Percentiles rank a stretch among this genome's conserved stretches.
Conservation (phyloP, 495 filamentous ascomycete species). For the Jackrogersella minutella region DNA sequence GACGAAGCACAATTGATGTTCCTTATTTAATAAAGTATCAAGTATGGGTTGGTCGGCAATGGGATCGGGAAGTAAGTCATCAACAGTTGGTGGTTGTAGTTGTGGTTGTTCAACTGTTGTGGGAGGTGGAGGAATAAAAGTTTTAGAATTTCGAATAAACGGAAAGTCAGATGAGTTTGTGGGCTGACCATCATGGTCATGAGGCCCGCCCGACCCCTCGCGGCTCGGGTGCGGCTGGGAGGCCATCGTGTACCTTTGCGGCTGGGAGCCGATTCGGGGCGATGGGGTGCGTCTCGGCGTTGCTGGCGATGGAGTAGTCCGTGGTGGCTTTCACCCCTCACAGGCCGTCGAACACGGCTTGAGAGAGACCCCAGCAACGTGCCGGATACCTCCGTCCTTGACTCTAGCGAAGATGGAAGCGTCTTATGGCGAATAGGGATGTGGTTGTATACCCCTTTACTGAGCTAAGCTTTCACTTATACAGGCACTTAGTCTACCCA, state of each 20-base stretch:
- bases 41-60: not conserved
- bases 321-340: not conserved
- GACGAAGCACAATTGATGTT: constrained; percentile 8
- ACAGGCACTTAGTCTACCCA: not conserved
- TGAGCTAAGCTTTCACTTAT: not conserved
- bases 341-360: not conserved
- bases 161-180: not conserved
- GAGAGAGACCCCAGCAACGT: not conserved
- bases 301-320: not conserved
- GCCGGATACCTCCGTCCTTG: not conserved
- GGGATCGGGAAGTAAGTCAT: too few relatives aligned
- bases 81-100: constrained; percentile 4
- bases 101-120: constrained; percentile 1
- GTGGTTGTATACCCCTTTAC: not conserved
- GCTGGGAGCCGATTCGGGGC: not conserved
- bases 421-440: not conserved
- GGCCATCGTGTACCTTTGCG: constrained; percentile 8
- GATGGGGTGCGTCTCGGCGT: not conserved
- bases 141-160: not conserved
- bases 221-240: constrained; percentile 2
- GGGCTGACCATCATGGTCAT: not conserved
- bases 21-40: not conserved
- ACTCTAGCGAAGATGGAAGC: not conserved
- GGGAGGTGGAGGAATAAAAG: constrained; percentile 1
- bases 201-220: constrained; percentile 6